Evolutionary conservation across 2,329 filamentous ascomycete genomes (phyloP).

Genomic region (Blastomyces gilchristii): DNA sequence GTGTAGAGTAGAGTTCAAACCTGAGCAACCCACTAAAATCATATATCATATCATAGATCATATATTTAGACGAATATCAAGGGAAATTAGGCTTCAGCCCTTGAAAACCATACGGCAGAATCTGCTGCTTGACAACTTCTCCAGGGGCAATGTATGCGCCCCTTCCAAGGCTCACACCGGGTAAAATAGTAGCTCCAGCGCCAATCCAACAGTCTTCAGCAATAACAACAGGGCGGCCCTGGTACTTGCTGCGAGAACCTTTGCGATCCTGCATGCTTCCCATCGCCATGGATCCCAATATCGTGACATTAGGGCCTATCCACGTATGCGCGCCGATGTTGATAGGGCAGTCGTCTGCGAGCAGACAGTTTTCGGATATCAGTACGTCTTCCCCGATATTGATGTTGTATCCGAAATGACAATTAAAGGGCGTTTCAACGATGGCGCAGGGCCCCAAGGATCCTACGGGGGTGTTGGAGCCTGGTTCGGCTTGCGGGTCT

Average conservation of each 20-base stretch:
- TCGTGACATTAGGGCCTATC: conserved; percentile 75
- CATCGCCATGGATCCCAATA: conserved; percentile 65
- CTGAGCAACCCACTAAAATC: background rate
- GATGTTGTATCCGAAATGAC: conserved; percentile 95
- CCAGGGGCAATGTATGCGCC: conserved; percentile 38
- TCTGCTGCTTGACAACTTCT: conserved; percentile 35
- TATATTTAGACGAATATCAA: conserved; percentile 4
- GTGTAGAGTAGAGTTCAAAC: background rate
- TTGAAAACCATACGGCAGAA: conserved; percentile 35
- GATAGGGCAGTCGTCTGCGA: conserved; percentile 78
- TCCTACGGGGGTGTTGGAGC: conserved; percentile 43
- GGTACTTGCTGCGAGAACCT: conserved; percentile 61
- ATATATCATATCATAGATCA: background rate
- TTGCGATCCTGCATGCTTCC: conserved; percentile 63
- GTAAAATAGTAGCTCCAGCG: conserved; percentile 49
- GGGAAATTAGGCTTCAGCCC: conserved; percentile 32
- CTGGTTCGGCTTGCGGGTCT: conserved; percentile 37
- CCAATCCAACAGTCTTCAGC: conserved; percentile 62
- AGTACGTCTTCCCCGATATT: conserved; percentile 73
- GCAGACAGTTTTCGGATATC: conserved; percentile 71
- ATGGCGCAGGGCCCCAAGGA: conserved; percentile 62
- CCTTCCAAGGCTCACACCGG: conserved; percentile 34
- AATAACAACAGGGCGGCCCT: conserved; percentile 63
- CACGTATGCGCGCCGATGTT: conserved; percentile 60
- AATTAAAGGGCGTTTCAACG: conserved; percentile 81